Conservation (phyloP, 177 flowering plant genomes). For the Telopea speciosissima region DNA sequence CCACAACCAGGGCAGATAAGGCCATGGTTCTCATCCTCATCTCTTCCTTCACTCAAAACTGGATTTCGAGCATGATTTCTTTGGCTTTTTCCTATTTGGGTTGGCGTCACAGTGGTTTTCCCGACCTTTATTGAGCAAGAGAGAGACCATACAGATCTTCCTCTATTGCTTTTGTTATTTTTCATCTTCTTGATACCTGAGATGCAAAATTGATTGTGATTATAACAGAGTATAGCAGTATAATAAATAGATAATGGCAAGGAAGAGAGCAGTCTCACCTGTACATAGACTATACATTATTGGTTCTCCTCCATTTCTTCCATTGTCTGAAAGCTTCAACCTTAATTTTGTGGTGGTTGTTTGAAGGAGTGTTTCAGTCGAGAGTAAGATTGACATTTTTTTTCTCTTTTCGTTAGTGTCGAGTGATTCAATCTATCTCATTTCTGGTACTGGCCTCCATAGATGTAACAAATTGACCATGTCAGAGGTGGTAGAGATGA, state of each 20-base stretch:
- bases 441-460: neutral
- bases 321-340: conserved; percentile 5
- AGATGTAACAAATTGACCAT: neutral
- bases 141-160: conserved; percentile 7
- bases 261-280: conserved; percentile 12
- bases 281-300: conserved; percentile 3
- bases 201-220: conserved; percentile 6
- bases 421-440: neutral
- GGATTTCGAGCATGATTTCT: conserved; percentile 24
- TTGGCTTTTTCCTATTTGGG: conserved; percentile 13
- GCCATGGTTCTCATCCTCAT: conserved; percentile 63
- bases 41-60: conserved; percentile 81
- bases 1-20: conserved; percentile 94
- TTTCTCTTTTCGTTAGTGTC: no score
- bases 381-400: conserved; percentile 29
- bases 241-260: conserved; percentile 2
- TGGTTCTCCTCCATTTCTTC: conserved; percentile 7
- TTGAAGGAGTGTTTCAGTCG: conserved; percentile 15
- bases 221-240: neutral
- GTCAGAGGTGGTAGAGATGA: neutral
- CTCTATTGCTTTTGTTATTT: neutral
- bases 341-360: conserved; percentile 7
- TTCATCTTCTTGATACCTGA: conserved; percentile 13
- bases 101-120: conserved; percentile 6
- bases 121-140: conserved; percentile 20